A percentile compares a stretch with the other conserved stretches of the same genome.
phyloP scores from a whole-genome alignment of 2,329 filamentous ascomycete genomes.

The Calonectria montana region DNA sequence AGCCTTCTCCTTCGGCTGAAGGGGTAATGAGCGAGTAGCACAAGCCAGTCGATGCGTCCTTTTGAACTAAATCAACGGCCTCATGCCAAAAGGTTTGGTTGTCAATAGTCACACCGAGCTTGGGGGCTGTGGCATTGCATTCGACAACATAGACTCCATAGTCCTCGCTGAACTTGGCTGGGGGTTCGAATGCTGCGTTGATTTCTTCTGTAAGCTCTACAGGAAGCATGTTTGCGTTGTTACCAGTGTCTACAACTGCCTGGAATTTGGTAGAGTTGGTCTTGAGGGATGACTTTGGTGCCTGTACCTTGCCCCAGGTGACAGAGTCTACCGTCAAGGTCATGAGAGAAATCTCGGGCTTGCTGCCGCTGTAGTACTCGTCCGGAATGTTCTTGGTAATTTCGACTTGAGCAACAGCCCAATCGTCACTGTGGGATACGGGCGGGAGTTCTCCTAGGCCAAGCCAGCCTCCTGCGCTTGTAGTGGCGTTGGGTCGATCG shows the following conservation, averaged over 20 bases:
- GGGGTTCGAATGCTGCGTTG: constrained; percentile 55
- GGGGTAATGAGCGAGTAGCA: constrained; percentile 22
- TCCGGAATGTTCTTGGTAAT: constrained; percentile 32
- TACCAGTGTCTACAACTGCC: constrained; percentile 58
- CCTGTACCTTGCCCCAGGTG: constrained; percentile 18
- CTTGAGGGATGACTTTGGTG: constrained; percentile 14
- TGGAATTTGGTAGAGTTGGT: constrained; percentile 48
- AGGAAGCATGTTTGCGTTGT: constrained; percentile 54
- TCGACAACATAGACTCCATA: constrained; percentile 50
- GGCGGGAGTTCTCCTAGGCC: constrained; percentile 34
- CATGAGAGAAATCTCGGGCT: constrained; percentile 29
- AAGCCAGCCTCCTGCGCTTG: constrained; percentile 32
- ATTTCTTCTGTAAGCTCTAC: constrained; percentile 48
- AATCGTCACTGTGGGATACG: constrained; percentile 24
- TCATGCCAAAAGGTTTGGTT: constrained; percentile 47
- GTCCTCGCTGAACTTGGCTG: constrained; percentile 47
- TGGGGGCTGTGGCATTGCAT: constrained; percentile 54
- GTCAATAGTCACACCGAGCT: constrained; percentile 53
- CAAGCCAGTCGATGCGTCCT: constrained; percentile 24
- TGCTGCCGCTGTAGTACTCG: constrained; percentile 13
- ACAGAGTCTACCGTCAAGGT: constrained; percentile 28
- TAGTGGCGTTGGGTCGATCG: constrained; percentile 24
- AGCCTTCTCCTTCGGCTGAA: neutral
- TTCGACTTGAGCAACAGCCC: constrained; percentile 31
- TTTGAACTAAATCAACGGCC: constrained; percentile 45